These are phyloP conservation scores for Fusarium xylarioides DNA, from an alignment of 2,329 filamentous ascomycete genomes.

Conservation along the genomic window DNA sequence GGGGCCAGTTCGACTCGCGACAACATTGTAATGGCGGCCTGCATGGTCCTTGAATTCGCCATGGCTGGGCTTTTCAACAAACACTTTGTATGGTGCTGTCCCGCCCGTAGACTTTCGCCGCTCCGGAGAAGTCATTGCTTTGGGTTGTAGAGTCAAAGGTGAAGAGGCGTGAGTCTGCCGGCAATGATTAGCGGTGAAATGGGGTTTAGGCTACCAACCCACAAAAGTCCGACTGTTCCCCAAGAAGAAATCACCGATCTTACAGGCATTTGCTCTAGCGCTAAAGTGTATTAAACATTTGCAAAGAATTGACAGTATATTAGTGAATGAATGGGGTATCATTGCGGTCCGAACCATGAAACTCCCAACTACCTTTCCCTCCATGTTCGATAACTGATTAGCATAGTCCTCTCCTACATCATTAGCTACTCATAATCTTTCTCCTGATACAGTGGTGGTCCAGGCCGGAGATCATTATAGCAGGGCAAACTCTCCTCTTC, in stretches of 20 bases:
- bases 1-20: background rate
- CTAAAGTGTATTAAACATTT: background rate
- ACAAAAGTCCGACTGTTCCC: background rate
- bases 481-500: conserved; percentile 5
- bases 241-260: background rate
- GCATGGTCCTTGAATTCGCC: conserved; percentile 49
- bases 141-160: background rate
- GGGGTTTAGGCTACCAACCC: background rate
- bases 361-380: background rate
- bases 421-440: background rate
- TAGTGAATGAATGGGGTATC: background rate
- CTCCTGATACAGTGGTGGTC: conserved; percentile 11
- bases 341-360: background rate
- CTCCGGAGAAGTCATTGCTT: background rate
- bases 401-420: fast-evolving
- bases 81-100: background rate
- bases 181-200: background rate
- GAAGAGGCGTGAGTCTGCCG: background rate
- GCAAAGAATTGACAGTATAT: background rate
- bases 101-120: background rate
- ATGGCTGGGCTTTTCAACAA: background rate
- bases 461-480: background rate
- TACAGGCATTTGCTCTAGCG: background rate
- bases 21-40: background rate
- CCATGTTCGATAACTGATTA: background rate